A percentile compares a stretch with the other conserved stretches of the same genome.
These are phyloP conservation scores for Aspergillus pseudonomiae DNA, from an alignment of 2,329 filamentous ascomycete genomes.

Conservation along the genomic window DNA sequence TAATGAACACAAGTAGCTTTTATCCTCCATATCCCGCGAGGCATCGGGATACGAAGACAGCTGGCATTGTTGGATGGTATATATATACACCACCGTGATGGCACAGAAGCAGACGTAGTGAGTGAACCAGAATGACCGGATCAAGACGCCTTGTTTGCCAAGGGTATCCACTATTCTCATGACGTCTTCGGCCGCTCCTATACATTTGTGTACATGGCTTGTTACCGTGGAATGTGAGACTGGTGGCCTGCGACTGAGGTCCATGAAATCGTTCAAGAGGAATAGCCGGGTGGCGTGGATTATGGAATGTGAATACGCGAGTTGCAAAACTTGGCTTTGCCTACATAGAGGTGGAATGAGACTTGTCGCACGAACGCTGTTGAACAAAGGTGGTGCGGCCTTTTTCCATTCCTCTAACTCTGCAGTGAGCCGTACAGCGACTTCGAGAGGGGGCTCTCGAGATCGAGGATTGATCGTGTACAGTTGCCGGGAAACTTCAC, in stretches of 20 bases:
- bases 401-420: slow-evolving; percentile 43
- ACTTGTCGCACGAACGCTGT: slow-evolving; percentile 39
- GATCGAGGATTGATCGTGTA: slow-evolving; percentile 39
- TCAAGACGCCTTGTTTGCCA: slow-evolving; percentile 38
- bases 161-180: slow-evolving; percentile 40
- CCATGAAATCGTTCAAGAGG: slow-evolving; percentile 41
- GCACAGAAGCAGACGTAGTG: slow-evolving; percentile 49
- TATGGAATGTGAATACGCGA: slow-evolving; percentile 43
- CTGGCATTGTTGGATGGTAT: slow-evolving; percentile 45
- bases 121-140: slow-evolving; percentile 48
- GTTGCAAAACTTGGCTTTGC: slow-evolving; percentile 43
- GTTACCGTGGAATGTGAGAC: slow-evolving; percentile 36
- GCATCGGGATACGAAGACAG: slow-evolving; percentile 25
- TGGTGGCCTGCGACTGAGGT: slow-evolving; percentile 35
- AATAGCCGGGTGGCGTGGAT: slow-evolving; percentile 44
- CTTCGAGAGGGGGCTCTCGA: slow-evolving; percentile 35
- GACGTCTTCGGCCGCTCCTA: slow-evolving; percentile 47
- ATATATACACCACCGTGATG: slow-evolving; percentile 46
- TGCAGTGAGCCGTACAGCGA: slow-evolving; percentile 36
- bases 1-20: slow-evolving; percentile 32
- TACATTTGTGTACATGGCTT: slow-evolving; percentile 47
- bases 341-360: slow-evolving; percentile 42
- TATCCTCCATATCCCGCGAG: slow-evolving; percentile 21
- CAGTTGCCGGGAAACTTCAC: slow-evolving; percentile 51
- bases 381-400: slow-evolving; percentile 39